These are phyloP conservation scores for Venturia nashicola DNA, from an alignment of 2,329 filamentous ascomycete genomes.

Conservation along the genomic window DNA sequence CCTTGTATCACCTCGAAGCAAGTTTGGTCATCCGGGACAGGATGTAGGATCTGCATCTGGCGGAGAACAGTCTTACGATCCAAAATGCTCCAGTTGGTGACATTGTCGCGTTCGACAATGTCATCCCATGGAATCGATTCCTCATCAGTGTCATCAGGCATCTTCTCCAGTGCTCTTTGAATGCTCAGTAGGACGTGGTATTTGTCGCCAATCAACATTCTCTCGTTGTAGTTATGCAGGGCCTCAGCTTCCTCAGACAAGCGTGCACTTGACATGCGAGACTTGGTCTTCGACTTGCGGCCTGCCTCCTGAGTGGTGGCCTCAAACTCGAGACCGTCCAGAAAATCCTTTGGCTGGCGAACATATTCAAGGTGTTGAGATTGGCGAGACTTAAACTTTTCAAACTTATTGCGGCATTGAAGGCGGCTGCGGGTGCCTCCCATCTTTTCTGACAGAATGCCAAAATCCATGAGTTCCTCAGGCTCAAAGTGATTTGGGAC, in stretches of 20 bases:
- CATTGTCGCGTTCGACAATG: background rate
- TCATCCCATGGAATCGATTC: background rate
- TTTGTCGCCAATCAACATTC: slow-evolving; percentile 30
- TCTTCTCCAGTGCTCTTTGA: background rate
- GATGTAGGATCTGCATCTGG: background rate
- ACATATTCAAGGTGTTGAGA: background rate
- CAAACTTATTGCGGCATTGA: slow-evolving; percentile 60
- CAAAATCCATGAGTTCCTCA: slow-evolving; percentile 43
- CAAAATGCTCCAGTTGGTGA: background rate
- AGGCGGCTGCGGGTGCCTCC: slow-evolving; percentile 48
- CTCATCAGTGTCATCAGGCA: background rate
- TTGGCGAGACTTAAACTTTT: slow-evolving; percentile 27
- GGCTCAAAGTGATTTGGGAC: slow-evolving; percentile 20
- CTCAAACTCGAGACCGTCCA: background rate
- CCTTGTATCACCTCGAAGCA: background rate
- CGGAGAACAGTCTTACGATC: background rate
- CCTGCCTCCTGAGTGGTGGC: background rate
- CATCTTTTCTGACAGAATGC: slow-evolving; percentile 50
- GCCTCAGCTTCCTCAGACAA: slow-evolving; percentile 14
- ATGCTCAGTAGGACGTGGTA: slow-evolving; percentile 19
- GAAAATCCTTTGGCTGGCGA: background rate
- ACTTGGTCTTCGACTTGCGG: background rate
- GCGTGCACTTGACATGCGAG: slow-evolving; percentile 8
- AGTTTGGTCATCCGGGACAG: background rate
- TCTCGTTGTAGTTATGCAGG: slow-evolving; percentile 15